phyloP scores from a whole-genome alignment of 176 grass and related monocot genomes.

The Secale cereale region DNA sequence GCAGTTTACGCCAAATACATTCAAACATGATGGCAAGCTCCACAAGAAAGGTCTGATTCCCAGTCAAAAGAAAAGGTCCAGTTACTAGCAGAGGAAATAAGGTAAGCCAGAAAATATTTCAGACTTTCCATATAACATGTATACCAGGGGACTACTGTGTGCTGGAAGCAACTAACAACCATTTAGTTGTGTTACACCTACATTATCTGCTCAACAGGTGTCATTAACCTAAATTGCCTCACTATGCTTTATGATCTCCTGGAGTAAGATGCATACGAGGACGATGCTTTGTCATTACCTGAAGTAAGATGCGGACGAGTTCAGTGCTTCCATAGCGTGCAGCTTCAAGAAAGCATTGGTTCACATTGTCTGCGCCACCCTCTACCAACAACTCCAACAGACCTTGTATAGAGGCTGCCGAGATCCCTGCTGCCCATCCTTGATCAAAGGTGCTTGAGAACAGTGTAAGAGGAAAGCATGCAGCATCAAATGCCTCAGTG shows the following conservation, averaged over 20 bases:
- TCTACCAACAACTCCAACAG: slow-evolving; percentile 92
- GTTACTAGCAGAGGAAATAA: background rate
- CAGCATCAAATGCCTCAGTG: slow-evolving; percentile 95
- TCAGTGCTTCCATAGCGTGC: slow-evolving; percentile 92
- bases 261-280: slow-evolving; percentile 62
- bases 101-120: background rate
- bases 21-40: background rate
- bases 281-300: slow-evolving; percentile 45
- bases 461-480: slow-evolving; percentile 93
- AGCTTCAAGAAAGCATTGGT: slow-evolving; percentile 98
- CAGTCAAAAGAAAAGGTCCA: background rate
- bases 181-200: slow-evolving; percentile 19
- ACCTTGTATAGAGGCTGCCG: slow-evolving; percentile 67
- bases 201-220: background rate
- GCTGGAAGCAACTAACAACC: background rate
- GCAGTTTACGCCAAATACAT: background rate
- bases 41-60: background rate
- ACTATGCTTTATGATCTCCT: slow-evolving; percentile 32
- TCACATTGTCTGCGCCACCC: slow-evolving; percentile 97
- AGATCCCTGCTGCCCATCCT: slow-evolving; percentile 82
- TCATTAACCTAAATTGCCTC: slow-evolving; percentile 6
- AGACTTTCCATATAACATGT: background rate
- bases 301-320: slow-evolving; percentile 88
- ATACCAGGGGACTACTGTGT: background rate
- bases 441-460: slow-evolving; percentile 82